Conservation (phyloP, 768 basidiomycete genomes). For the Suillus spraguei region DNA sequence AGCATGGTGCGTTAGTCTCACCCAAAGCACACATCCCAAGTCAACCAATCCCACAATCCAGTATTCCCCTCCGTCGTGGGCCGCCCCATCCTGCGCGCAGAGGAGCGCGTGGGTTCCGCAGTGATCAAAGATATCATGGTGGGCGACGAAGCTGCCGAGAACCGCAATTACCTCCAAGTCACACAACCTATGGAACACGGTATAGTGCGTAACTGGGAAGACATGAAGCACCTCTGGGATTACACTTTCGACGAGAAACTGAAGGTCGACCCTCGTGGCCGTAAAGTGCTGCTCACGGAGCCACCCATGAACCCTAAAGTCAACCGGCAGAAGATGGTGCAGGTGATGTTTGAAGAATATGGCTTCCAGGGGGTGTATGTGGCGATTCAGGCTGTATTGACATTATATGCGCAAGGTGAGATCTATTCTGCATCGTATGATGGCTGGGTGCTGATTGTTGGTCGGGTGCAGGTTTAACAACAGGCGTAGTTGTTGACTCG, state of each 20-base stretch:
- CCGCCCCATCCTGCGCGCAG: slow-evolving; percentile 94
- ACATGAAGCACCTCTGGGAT: slow-evolving; percentile 98
- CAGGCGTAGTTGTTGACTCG: slow-evolving; percentile 98
- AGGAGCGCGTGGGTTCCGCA: slow-evolving; percentile 87
- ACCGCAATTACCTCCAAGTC: slow-evolving; percentile 94
- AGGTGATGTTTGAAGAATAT: slow-evolving; percentile 99
- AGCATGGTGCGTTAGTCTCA: slow-evolving; percentile 63
- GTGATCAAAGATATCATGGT: slow-evolving; percentile 98
- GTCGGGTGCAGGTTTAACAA: slow-evolving; percentile 75
- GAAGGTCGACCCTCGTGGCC: slow-evolving; percentile 79
- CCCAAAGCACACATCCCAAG: neutral
- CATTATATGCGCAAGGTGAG: slow-evolving; percentile 97
- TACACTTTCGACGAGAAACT: slow-evolving; percentile 98
- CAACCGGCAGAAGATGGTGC: slow-evolving; percentile 91
- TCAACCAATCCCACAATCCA: neutral
- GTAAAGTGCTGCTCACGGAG: slow-evolving; percentile 93
- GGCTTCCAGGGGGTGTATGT: slow-evolving; percentile 96
- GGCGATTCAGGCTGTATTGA: slow-evolving; percentile 97
- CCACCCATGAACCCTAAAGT: slow-evolving; percentile 98
- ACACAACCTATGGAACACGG: slow-evolving; percentile 99
- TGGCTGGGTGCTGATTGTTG: slow-evolving; percentile 3
- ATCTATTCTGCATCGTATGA: slow-evolving; percentile 2
- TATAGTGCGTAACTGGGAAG: slow-evolving; percentile 98
- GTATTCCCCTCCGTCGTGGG: slow-evolving; percentile 98
- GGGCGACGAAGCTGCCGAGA: slow-evolving; percentile 94